phyloP scores from a whole-genome alignment of 768 basidiomycete genomes.

The Suillus subluteus region DNA sequence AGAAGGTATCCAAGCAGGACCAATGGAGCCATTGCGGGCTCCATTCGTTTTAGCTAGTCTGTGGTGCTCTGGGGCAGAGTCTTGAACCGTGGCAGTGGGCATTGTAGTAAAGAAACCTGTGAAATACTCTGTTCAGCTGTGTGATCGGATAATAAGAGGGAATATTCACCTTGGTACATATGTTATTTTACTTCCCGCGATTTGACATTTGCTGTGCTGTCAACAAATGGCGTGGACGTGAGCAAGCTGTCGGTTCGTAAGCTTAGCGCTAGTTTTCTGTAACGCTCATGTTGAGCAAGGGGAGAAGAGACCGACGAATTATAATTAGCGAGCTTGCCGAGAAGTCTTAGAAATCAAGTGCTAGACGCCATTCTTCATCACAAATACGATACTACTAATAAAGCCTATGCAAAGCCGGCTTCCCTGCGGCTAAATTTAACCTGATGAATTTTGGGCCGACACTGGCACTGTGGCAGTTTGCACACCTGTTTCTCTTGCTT shows the following conservation, averaged over 20 bases:
- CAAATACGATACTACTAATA: neutral
- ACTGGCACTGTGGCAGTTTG: neutral
- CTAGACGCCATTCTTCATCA: neutral
- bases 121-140: neutral
- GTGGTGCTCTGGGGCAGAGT: neutral
- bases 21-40: neutral
- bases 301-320: neutral
- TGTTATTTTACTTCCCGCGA: conserved; percentile 2
- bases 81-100: conserved; percentile 1
- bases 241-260: neutral
- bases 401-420: neutral
- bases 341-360: neutral
- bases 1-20: conserved; percentile 25
- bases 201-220: neutral
- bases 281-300: neutral
- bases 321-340: neutral
- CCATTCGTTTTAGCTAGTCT: neutral
- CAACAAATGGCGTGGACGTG: neutral
- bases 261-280: neutral
- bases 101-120: conserved; percentile 8
- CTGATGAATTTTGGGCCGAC: neutral
- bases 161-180: neutral
- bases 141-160: neutral
- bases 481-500: neutral
- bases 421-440: neutral